Evolutionary conservation across 2,329 filamentous ascomycete species (phyloP).

Genomic region (Phyllosticta citrichinensis): DNA sequence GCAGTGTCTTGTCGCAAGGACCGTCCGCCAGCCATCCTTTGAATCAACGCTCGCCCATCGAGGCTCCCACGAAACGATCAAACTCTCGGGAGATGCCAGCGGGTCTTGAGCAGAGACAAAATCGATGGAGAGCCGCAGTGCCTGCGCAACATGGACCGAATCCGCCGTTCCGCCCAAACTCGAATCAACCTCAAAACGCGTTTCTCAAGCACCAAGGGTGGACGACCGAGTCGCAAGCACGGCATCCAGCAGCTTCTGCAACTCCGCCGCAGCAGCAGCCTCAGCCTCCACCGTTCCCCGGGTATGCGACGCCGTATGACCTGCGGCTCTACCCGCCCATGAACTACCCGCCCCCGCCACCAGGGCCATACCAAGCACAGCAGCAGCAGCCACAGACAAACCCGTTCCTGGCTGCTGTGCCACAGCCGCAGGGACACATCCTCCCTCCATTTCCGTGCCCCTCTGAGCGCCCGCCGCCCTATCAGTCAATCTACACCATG

Average conservation of each 20-base stretch:
- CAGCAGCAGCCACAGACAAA: slow-evolving; percentile 3
- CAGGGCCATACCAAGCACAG: slow-evolving; percentile 1
- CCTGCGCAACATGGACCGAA: slow-evolving; percentile 8
- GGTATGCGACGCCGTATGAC: slow-evolving; percentile 7
- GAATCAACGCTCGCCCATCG: neutral
- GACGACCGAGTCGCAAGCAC: slow-evolving; percentile 7
- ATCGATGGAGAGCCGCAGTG: slow-evolving; percentile 9
- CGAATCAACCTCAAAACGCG: slow-evolving; percentile 6
- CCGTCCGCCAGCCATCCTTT: neutral
- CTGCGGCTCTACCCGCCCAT: neutral
- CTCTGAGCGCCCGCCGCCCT: slow-evolving; percentile 8
- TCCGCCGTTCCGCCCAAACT: slow-evolving; percentile 7
- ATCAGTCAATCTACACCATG: slow-evolving; percentile 5
- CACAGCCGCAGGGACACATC: neutral
- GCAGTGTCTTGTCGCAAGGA: slow-evolving; percentile 5
- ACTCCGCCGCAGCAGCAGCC: slow-evolving; percentile 6
- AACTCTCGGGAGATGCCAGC: slow-evolving; percentile 4
- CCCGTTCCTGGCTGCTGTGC: slow-evolving; percentile 4
- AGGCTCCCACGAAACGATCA: slow-evolving; percentile 4
- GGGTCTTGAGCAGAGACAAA: slow-evolving; percentile 9
- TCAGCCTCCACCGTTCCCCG: neutral
- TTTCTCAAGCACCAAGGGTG: slow-evolving; percentile 7
- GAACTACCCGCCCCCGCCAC: neutral
- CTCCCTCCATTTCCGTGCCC: slow-evolving; percentile 6
- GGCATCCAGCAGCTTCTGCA: neutral